Percentiles rank a stretch among this genome's conserved stretches.
These are phyloP conservation scores for Avena insularis DNA, from an alignment of 176 grass and related monocot species.

Conservation along the genomic window DNA sequence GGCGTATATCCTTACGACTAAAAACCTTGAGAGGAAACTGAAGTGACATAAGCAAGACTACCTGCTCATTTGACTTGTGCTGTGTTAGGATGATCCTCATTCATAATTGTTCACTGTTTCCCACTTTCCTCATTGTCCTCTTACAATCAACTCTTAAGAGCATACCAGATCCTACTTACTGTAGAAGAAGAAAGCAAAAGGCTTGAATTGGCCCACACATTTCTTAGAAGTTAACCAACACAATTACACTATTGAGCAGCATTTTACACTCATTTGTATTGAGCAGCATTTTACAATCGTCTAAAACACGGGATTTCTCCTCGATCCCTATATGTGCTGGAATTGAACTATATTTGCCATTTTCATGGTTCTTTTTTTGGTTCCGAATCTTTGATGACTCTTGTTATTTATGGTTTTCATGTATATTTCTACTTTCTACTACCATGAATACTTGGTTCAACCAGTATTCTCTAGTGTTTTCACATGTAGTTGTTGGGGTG, in stretches of 20 bases:
- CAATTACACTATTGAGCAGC: neutral
- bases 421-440: neutral
- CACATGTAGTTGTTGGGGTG: neutral
- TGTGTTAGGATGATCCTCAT: neutral
- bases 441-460: neutral
- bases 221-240: conserved; percentile 50
- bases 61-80: conserved; percentile 53
- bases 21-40: conserved; percentile 14
- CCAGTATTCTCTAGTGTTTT: neutral
- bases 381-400: neutral
- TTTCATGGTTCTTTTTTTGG: neutral
- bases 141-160: neutral
- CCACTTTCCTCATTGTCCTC: neutral
- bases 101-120: conserved; percentile 37
- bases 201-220: conserved; percentile 39
- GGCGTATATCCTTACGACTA: neutral
- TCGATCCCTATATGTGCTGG: neutral
- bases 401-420: neutral
- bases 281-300: too few species aligned
- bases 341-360: neutral
- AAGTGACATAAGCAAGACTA: conserved; percentile 36
- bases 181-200: conserved; percentile 15
- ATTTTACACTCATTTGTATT: too few species aligned
- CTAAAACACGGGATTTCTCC: too few species aligned
- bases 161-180: conserved; percentile 10